Percentiles rank a stretch among this genome's conserved stretches.
phyloP scores from a whole-genome alignment of 805 yeast genomes.

The Torulaspora franciscae region DNA sequence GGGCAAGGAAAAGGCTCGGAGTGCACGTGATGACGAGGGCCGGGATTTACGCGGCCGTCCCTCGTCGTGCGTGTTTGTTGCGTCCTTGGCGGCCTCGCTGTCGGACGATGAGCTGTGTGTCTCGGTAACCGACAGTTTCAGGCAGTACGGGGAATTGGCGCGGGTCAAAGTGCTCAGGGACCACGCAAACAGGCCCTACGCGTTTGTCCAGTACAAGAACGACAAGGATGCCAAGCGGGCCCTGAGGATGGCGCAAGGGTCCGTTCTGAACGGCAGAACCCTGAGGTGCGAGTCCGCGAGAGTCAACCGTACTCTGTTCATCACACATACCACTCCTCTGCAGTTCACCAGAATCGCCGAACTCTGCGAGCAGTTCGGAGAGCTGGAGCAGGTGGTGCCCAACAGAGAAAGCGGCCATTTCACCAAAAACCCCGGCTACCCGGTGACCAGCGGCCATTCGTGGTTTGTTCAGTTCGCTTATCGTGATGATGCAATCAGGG shows the following conservation, averaged over 20 bases:
- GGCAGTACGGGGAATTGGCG: slow-evolving; percentile 63
- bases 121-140: slow-evolving; percentile 65
- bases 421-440: slow-evolving; percentile 18
- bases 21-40: neutral
- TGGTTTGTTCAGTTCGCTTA: slow-evolving; percentile 79
- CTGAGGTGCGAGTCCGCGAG: slow-evolving; percentile 88
- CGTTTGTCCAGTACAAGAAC: slow-evolving; percentile 78
- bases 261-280: slow-evolving; percentile 64
- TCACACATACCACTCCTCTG: slow-evolving; percentile 37
- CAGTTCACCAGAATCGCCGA: slow-evolving; percentile 36
- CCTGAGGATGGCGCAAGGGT: slow-evolving; percentile 60
- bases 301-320: slow-evolving; percentile 78
- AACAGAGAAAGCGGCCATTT: slow-evolving; percentile 31
- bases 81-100: slow-evolving; percentile 61
- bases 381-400: slow-evolving; percentile 61
- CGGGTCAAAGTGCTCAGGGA: slow-evolving; percentile 81
- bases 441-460: slow-evolving; percentile 33
- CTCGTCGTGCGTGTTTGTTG: slow-evolving; percentile 84
- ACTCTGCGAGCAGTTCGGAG: slow-evolving; percentile 56
- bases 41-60: slow-evolving; percentile 53
- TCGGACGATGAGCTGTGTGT: slow-evolving; percentile 67
- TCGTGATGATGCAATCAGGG: slow-evolving; percentile 84
- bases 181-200: slow-evolving; percentile 79
- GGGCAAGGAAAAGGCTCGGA: neutral
- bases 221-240: slow-evolving; percentile 70